Evolutionary conservation across 345 rosid genomes (phyloP).

Genomic region (Moricandia arvensis): DNA sequence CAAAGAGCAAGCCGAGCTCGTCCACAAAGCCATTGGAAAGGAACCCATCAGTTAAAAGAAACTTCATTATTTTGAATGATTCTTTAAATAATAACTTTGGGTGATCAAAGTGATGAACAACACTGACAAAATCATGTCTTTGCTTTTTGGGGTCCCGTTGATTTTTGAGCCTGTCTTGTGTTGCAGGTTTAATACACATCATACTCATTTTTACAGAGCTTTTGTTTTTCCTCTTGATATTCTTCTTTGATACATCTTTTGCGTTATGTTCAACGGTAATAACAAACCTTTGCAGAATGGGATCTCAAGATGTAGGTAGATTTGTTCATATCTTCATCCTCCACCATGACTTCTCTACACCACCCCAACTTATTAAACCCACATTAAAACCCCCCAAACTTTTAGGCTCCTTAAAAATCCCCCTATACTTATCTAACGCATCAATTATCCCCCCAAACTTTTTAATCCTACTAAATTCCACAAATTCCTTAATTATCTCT

Average conservation of each 20-base stretch:
- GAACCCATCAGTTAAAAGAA: constrained; percentile 44
- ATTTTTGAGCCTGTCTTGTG: constrained; percentile 20
- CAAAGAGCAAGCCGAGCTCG: constrained; percentile 60
- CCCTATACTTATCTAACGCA: too few relatives aligned
- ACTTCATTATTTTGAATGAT: background rate
- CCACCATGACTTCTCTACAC: too few relatives aligned
- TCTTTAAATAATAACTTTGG: constrained; percentile 38
- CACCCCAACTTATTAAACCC: too few relatives aligned
- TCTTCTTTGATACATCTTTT: background rate
- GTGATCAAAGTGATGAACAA: constrained; percentile 25
- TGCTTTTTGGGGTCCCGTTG: constrained; percentile 21
- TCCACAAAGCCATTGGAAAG: constrained; percentile 53
- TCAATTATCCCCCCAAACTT: too few relatives aligned
- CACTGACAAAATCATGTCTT: constrained; percentile 31
- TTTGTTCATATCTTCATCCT: too few relatives aligned
- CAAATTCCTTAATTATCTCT: too few relatives aligned
- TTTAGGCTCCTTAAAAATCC: too few relatives aligned
- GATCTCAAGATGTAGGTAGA: too few relatives aligned
- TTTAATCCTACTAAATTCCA: too few relatives aligned
- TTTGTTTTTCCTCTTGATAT: background rate
- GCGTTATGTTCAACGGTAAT: too few relatives aligned
- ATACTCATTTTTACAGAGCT: background rate
- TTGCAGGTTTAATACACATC: constrained; percentile 23
- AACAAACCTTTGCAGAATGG: too few relatives aligned
- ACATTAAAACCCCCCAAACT: too few relatives aligned